A percentile compares a stretch with the other conserved stretches of the same genome.
These are phyloP conservation scores for Papiliotrema nemorosa DNA, from an alignment of 1,284 basidiomycete genomes.

Conservation along the genomic window DNA sequence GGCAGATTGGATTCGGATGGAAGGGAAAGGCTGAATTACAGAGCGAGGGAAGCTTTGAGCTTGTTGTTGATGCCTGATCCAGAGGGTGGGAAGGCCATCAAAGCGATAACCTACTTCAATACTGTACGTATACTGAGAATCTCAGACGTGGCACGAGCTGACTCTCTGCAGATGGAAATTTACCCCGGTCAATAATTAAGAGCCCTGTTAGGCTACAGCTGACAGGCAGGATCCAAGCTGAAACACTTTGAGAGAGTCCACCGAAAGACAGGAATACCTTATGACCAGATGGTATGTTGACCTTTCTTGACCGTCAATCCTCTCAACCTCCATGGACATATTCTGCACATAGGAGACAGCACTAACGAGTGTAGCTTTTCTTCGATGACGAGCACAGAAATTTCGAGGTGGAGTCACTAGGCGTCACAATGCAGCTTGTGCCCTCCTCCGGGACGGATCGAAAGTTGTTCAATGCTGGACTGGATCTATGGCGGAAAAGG, in stretches of 20 bases:
- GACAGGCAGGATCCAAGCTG: slow-evolving; percentile 65
- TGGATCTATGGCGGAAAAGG: slow-evolving; percentile 34
- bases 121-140: slow-evolving; percentile 22
- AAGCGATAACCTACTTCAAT: slow-evolving; percentile 69
- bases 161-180: slow-evolving; percentile 63
- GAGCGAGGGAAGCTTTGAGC: slow-evolving; percentile 69
- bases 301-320: slow-evolving; percentile 7
- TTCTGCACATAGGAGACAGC: neutral
- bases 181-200: slow-evolving; percentile 61
- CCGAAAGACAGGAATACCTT: slow-evolving; percentile 72
- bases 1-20: neutral
- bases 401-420: slow-evolving; percentile 67
- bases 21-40: slow-evolving; percentile 37
- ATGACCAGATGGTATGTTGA: slow-evolving; percentile 70
- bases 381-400: slow-evolving; percentile 79
- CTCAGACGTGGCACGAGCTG: neutral
- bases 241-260: slow-evolving; percentile 74
- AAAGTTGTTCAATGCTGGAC: slow-evolving; percentile 27
- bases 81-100: slow-evolving; percentile 50
- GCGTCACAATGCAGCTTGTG: slow-evolving; percentile 63
- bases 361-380: slow-evolving; percentile 57
- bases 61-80: slow-evolving; percentile 62
- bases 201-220: neutral
- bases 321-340: neutral
- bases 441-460: slow-evolving; percentile 30